Evolutionary conservation across 371 early-diverging fungal species (phyloP).

Genomic region (Mucor piriformis): DNA sequence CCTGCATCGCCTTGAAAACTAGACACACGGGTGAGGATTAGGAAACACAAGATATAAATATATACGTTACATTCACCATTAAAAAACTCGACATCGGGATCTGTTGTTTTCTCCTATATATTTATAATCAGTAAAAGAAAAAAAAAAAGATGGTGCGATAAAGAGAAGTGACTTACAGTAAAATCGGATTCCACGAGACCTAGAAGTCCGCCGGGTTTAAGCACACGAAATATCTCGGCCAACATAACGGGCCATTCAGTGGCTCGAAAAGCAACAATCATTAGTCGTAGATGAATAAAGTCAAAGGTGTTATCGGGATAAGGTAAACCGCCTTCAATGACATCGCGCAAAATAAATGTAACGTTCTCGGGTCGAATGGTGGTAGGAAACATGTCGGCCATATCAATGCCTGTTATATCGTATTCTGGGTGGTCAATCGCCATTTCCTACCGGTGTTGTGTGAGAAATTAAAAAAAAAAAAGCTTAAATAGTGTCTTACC

Average conservation of each 20-base stretch:
- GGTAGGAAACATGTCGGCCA: constrained; percentile 48
- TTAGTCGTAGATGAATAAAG: constrained; percentile 50
- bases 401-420: constrained; percentile 58
- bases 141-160: neutral
- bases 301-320: constrained; percentile 50
- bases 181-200: constrained; percentile 50
- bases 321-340: constrained; percentile 40
- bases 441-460: constrained; percentile 48
- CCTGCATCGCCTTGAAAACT: constrained; percentile 36
- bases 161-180: constrained; percentile 21
- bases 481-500: constrained; percentile 9
- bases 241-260: constrained; percentile 42
- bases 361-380: constrained; percentile 51
- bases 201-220: constrained; percentile 51
- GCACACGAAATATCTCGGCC: constrained; percentile 44
- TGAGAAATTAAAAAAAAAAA: constrained; percentile 5
- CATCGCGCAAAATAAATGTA: constrained; percentile 39
- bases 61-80: constrained; percentile 14
- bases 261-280: constrained; percentile 35
- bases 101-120: constrained; percentile 12
- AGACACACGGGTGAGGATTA: too few relatives aligned
- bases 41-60: neutral
- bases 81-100: constrained; percentile 15
- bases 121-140: neutral
- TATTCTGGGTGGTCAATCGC: constrained; percentile 58